These are phyloP conservation scores for Apophysomyces elegans DNA, from an alignment of 371 early-diverging fungal species.

Conservation along the genomic window DNA sequence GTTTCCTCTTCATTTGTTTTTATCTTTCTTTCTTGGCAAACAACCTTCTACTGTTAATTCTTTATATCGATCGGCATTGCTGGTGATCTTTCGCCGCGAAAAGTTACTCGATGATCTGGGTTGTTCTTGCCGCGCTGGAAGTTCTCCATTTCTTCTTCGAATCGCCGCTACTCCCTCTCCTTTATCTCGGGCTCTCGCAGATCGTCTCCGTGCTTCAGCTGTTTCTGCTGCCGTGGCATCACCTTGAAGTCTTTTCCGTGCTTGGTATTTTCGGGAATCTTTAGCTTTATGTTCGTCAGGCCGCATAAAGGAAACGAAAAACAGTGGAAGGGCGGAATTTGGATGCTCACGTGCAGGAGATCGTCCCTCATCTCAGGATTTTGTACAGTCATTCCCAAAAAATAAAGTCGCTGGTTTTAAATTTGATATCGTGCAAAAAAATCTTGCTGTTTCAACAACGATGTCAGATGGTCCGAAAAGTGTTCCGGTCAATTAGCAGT, in stretches of 20 bases:
- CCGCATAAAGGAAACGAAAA: conserved; percentile 32
- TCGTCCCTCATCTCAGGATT: background rate
- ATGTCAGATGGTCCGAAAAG: too few species aligned
- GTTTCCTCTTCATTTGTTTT: background rate
- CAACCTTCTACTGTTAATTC: conserved; percentile 22
- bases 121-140: conserved; percentile 17
- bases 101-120: conserved; percentile 21
- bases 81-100: conserved; percentile 35
- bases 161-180: conserved; percentile 46
- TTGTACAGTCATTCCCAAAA: too few species aligned
- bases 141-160: conserved; percentile 47
- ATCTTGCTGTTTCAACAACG: too few species aligned
- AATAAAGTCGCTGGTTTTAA: too few species aligned
- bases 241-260: conserved; percentile 42
- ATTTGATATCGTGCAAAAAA: too few species aligned
- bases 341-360: background rate
- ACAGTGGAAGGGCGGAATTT: background rate
- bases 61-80: conserved; percentile 42
- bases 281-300: conserved; percentile 54
- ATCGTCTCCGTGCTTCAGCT: conserved; percentile 36
- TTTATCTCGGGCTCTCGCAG: conserved; percentile 35
- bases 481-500: too few species aligned
- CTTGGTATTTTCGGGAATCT: conserved; percentile 50
- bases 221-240: conserved; percentile 44
- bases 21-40: conserved; percentile 35